Percentiles rank a stretch among this genome's conserved stretches.
phyloP scores from a whole-genome alignment of 192 early-diverging fungal genomes.

The Backusella tarrabulga region DNA sequence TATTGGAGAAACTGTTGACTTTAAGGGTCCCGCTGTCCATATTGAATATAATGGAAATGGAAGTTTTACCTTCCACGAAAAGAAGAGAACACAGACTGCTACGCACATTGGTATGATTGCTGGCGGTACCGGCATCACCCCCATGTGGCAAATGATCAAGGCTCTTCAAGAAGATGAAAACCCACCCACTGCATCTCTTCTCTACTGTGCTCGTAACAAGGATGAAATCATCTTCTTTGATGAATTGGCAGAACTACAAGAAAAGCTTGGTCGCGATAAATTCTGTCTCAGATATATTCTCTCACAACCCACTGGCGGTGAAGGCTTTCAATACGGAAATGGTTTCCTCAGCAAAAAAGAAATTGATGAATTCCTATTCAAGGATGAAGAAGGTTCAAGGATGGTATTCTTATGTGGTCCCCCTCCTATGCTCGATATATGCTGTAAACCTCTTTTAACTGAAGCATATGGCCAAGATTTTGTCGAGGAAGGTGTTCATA shows the following conservation, averaged over 20 bases:
- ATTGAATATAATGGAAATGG: constrained; percentile 60
- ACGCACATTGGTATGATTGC: constrained; percentile 77
- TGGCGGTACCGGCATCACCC: constrained; percentile 87
- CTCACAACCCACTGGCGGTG: background rate
- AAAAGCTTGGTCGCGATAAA: constrained; percentile 56
- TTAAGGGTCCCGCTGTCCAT: constrained; percentile 83
- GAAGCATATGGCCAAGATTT: constrained; percentile 11
- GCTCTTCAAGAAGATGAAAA: constrained; percentile 64
- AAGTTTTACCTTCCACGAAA: background rate
- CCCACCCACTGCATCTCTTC: constrained; percentile 68
- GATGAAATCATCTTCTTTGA: constrained; percentile 74
- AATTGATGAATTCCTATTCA: background rate
- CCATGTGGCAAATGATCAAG: constrained; percentile 77
- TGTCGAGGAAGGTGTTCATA: background rate
- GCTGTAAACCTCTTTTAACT: constrained; percentile 35
- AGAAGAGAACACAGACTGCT: constrained; percentile 36
- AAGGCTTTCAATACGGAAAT: background rate
- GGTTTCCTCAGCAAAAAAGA: background rate
- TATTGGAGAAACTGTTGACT: constrained; percentile 71
- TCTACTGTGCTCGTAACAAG: constrained; percentile 77
- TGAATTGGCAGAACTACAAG: constrained; percentile 60
- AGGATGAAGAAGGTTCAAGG: constrained; percentile 38
- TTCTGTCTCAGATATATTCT: constrained; percentile 49
- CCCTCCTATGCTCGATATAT: constrained; percentile 38
- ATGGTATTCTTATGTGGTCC: constrained; percentile 45